Percentiles rank a stretch among this genome's conserved stretches.
phyloP scores from a whole-genome alignment of 2,329 filamentous ascomycete genomes.

The Aspergillus sp. region DNA sequence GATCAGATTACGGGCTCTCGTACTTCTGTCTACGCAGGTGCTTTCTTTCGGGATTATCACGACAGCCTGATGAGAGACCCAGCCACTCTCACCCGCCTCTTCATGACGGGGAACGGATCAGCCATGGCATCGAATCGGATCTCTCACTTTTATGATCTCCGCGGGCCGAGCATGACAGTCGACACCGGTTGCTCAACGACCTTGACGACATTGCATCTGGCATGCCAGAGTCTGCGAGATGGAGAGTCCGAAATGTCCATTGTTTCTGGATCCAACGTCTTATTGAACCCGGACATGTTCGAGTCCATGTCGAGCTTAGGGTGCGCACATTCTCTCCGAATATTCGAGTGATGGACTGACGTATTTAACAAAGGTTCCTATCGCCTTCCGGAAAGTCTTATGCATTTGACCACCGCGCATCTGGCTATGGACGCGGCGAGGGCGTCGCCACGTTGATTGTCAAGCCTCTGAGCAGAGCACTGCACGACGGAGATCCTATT shows the following conservation, averaged over 20 bases:
- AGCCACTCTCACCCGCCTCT: slow-evolving; percentile 2
- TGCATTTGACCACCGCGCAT: slow-evolving; percentile 5
- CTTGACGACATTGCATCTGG: slow-evolving; percentile 6
- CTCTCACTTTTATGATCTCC: slow-evolving; percentile 7
- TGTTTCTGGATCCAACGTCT: slow-evolving; percentile 6
- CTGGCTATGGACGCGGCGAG: slow-evolving; percentile 33
- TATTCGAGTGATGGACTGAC: too few species aligned
- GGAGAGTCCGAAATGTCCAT: slow-evolving; percentile 5
- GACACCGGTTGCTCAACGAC: slow-evolving; percentile 10
- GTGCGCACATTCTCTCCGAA: too few species aligned
- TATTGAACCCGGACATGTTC: slow-evolving; percentile 9
- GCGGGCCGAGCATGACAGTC: slow-evolving; percentile 9
- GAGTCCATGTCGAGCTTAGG: too few species aligned
- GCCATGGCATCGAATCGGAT: slow-evolving; percentile 6
- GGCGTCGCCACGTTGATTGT: slow-evolving; percentile 13
- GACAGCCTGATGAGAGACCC: slow-evolving; percentile 8
- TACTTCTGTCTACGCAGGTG: slow-evolving; percentile 4
- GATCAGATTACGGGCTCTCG: slow-evolving; percentile 5
- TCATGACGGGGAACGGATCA: slow-evolving; percentile 8
- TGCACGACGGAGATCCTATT: slow-evolving; percentile 29
- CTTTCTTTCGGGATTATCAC: slow-evolving; percentile 7
- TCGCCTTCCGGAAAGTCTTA: neutral
- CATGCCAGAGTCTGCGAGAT: slow-evolving; percentile 2
- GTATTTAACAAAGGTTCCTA: too few species aligned
- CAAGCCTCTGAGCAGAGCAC: slow-evolving; percentile 9